Conservation (phyloP, 1,284 basidiomycete species). For the Coriolopsis trogii region DNA sequence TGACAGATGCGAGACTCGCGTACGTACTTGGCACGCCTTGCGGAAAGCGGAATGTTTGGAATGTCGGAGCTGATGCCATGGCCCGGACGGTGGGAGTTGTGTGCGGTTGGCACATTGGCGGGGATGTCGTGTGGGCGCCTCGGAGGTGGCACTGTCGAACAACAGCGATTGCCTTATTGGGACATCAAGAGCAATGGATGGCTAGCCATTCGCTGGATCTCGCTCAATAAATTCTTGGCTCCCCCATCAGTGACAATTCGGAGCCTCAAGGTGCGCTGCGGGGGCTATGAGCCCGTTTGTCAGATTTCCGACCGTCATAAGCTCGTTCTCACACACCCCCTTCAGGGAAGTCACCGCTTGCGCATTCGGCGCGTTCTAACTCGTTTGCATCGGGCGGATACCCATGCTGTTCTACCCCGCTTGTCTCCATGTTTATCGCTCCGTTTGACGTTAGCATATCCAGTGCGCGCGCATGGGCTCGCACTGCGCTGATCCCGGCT, state of each 20-base stretch:
- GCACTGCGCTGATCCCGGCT: constrained; percentile 14
- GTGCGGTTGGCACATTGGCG: background rate
- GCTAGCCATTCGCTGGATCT: constrained; percentile 16
- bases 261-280: constrained; percentile 3
- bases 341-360: constrained; percentile 11
- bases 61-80: background rate
- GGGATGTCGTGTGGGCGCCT: constrained; percentile 7
- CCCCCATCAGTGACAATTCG: constrained; percentile 16
- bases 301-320: constrained; percentile 1
- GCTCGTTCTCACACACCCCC: constrained; percentile 17
- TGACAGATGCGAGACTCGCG: constrained; percentile 14
- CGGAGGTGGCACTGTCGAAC: constrained; percentile 20
- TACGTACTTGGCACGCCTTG: background rate
- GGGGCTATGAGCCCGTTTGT: constrained; percentile 11
- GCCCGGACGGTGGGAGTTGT: background rate
- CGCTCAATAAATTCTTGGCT: constrained; percentile 8
- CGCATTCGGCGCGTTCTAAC: constrained; percentile 20
- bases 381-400: constrained; percentile 14
- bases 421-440: constrained; percentile 2
- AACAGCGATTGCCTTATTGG: constrained; percentile 19
- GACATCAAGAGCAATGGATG: constrained; percentile 13
- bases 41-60: background rate
- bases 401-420: constrained; percentile 11
- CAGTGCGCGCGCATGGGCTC: constrained; percentile 5
- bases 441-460: constrained; percentile 9